Base-by-base conservation (phyloP, 148 eudicot species). In the Hydrangea macrophylla region DNA sequence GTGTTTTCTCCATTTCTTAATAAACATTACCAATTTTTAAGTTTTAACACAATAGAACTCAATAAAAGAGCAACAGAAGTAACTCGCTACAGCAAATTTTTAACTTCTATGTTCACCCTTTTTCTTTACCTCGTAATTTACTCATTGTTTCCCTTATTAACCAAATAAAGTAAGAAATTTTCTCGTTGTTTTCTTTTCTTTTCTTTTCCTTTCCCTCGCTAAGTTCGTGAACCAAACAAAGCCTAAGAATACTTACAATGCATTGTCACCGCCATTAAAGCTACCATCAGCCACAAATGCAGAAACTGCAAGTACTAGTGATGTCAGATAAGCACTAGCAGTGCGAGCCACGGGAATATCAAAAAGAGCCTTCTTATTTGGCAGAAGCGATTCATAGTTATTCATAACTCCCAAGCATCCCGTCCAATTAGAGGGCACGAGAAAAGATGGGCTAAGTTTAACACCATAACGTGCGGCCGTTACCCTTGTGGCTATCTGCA, bases 191-290 rank as follows among this genome's bases (percentile, higher is more conserved):
- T n/a, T n/a, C n/a, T n/a, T n/a, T n/a, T n/a, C n/a, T n/a, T n/a
- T n/a, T n/a, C n/a, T n/a, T n/a, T n/a, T n/a, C n/a, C n/a, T n/a
- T n/a, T n/a, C n/a, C n/a, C n/a, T n/a, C n/a, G n/a, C n/a, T n/a
- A n/a, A n/a, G n/a, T n/a, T n/a, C n/a, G n/a, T n/a, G n/a, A n/a
- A 42, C n/a, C 53, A 3, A 22, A 48, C 42, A 32, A 23, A 60
- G 62, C 26, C 55, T 62, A 37, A 27, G 74, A 69, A 71, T 62
- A 28, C 96, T 85, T 86, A 94, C 98, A 94, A 56, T 71, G 97
- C 98, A 72, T 94, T 94, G 72, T 94, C 98, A 56, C 98, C 98
- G 45, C 98, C 98, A 70, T 94, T 94, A 69, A 90, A 94, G 84
- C 95, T 93, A 37, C 97, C 97, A 75, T 94, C 97, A 23, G 89